Percentiles rank a stretch among this genome's conserved stretches.
phyloP scores from a whole-genome alignment of 148 eudicot genomes.

The Diospyros kaki region DNA sequence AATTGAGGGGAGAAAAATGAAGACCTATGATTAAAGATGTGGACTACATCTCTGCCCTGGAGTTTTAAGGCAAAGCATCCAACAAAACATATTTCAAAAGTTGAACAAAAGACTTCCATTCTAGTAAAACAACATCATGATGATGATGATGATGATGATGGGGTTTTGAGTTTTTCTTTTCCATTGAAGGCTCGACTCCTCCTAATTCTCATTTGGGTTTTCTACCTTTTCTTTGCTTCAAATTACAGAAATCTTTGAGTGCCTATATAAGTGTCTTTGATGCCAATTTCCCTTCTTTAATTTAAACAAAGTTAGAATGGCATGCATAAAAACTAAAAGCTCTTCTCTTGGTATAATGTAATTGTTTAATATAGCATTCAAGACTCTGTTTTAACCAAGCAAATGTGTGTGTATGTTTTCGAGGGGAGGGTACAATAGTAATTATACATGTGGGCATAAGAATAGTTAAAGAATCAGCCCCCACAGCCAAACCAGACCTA shows the following conservation, averaged over 20 bases:
- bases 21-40: constrained; percentile 30
- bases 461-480: not conserved
- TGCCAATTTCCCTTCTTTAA: too few relatives aligned
- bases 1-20: constrained; percentile 9
- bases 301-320: too few relatives aligned
- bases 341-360: too few relatives aligned
- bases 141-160: too few relatives aligned
- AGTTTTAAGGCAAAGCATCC: constrained; percentile 10
- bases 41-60: constrained; percentile 9
- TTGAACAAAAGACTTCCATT: constrained; percentile 10
- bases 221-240: constrained; percentile 14
- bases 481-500: not conserved
- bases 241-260: constrained; percentile 15
- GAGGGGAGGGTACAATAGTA: not conserved
- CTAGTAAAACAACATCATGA: constrained; percentile 26
- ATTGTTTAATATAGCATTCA: too few relatives aligned
- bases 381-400: too few relatives aligned
- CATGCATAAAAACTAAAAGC: too few relatives aligned
- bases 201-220: not conserved
- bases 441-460: not conserved
- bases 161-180: constrained; percentile 16
- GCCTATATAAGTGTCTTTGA: not conserved
- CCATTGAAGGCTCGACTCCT: constrained; percentile 21
- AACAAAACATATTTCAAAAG: constrained; percentile 6
- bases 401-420: too few relatives aligned